Evolutionary conservation across 768 basidiomycete species (phyloP), one percentile per base, ranked within the genome.

Genomic region (Boletus insuetus): DNA sequence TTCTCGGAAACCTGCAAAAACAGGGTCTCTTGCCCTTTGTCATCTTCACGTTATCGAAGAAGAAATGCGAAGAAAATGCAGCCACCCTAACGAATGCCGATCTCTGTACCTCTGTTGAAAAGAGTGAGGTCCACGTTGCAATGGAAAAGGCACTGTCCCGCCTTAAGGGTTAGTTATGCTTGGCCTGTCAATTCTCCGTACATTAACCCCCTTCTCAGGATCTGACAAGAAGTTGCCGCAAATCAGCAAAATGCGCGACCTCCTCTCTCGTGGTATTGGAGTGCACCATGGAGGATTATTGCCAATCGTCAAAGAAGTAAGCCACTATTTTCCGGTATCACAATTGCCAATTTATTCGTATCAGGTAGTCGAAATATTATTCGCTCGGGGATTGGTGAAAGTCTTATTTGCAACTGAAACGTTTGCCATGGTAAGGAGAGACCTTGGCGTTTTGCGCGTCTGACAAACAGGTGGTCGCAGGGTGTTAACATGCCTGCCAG

Each of bases 401-500:
- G 84, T 97, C 20, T 75, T 99, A 8, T 99, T 99, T 68, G 97
- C 97, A 1, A 99, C 97, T 6, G 97, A 99, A 74, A 99, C 97
- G 0, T 99, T 99, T 69, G 96, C 96, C 0, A 98, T 99, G 96
- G 95, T 94, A 53, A 54, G 77, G 35, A 45, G 10, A 40, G 11
- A 19, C 24, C 10, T 6, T 24, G n/a, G 40, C 32, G 6, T 32
- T 55, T 11, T 49, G 53, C 20, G 56, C 56, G 26, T 52, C 56
- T 58, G 51, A 65, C 20, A 17, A 31, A 51, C 34, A 55, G 29
- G 17, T 39, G 54, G 48, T 22, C 51, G 10, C 56, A 98, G 95
- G 97, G 97, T 46, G 97, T 99, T 51, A 99, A 99, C 72, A 99
- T 99, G 97, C 97, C 97, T 19, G 93, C 97, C 3, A 89, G 86